Evolutionary conservation across 2,329 filamentous ascomycete species (phyloP).

Genomic region (Xylaria sp.): DNA sequence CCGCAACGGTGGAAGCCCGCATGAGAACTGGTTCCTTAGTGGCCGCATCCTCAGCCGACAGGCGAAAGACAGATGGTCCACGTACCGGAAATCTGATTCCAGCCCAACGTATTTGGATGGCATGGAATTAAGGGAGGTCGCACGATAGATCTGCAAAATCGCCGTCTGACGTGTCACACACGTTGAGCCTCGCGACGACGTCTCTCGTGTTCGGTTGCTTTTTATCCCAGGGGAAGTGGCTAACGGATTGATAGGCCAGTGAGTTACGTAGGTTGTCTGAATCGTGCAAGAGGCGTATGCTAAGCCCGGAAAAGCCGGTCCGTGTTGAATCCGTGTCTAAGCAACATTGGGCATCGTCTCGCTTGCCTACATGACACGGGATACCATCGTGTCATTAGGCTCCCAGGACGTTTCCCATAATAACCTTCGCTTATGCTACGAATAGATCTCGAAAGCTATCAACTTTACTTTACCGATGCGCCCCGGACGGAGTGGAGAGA

Average conservation of each 20-base stretch:
- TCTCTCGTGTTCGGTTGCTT: conserved; percentile 35
- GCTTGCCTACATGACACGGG: conserved; percentile 40
- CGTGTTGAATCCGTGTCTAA: conserved; percentile 29
- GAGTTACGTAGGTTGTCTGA: conserved; percentile 20
- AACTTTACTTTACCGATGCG: not conserved
- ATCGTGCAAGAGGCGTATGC: conserved; percentile 32
- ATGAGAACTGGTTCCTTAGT: conserved; percentile 35
- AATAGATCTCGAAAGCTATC: conserved; percentile 11
- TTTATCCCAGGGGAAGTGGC: conserved; percentile 20
- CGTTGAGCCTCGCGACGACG: conserved; percentile 33
- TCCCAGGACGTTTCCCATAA: conserved; percentile 8
- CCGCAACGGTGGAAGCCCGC: conserved; percentile 34
- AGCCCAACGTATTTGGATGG: conserved; percentile 19
- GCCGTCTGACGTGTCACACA: conserved; percentile 31
- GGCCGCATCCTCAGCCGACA: conserved; percentile 36
- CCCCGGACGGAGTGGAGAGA: conserved; percentile 15
- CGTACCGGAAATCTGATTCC: conserved; percentile 27
- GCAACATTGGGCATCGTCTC: conserved; percentile 35
- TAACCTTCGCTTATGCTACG: conserved; percentile 12
- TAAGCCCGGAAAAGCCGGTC: conserved; percentile 24
- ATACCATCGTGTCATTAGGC: conserved; percentile 35
- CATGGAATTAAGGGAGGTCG: conserved; percentile 21
- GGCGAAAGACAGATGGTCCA: conserved; percentile 20
- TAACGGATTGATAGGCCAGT: conserved; percentile 32
- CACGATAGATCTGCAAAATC: conserved; percentile 35